These are phyloP conservation scores for Saturnispora galanensis DNA, from an alignment of 805 yeast genomes.

Conservation along the genomic window DNA sequence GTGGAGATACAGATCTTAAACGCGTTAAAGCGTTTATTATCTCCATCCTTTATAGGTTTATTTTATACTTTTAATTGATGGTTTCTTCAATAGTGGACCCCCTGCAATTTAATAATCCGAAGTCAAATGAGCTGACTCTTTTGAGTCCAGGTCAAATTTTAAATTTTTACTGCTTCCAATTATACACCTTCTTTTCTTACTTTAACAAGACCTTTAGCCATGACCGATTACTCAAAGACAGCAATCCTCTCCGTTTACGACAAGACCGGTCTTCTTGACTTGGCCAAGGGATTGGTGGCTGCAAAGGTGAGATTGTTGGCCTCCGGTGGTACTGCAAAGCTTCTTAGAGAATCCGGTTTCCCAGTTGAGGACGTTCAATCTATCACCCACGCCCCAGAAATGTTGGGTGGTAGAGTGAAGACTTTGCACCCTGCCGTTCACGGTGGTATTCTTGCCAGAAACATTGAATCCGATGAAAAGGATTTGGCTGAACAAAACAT, in stretches of 20 bases:
- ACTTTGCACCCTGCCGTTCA: slow-evolving; percentile 98
- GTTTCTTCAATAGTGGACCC: no score
- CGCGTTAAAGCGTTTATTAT: background rate
- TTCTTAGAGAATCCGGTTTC: slow-evolving; percentile 95
- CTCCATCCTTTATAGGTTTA: background rate
- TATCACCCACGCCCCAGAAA: slow-evolving; percentile 97
- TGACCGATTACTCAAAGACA: slow-evolving; percentile 47
- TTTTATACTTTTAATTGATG: background rate
- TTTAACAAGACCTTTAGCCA: background rate
- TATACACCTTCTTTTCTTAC: background rate
- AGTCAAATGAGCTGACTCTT: background rate
- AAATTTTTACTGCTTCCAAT: background rate
- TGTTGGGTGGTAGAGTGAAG: slow-evolving; percentile 97
- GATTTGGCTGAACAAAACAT: slow-evolving; percentile 85
- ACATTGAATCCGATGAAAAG: slow-evolving; percentile 80
- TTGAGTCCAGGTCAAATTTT: slow-evolving; percentile 1
- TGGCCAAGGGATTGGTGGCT: slow-evolving; percentile 88
- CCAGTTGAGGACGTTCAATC: slow-evolving; percentile 93
- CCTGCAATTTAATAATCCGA: no score
- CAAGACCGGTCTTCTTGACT: slow-evolving; percentile 90
- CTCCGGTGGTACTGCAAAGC: slow-evolving; percentile 93
- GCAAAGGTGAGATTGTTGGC: slow-evolving; percentile 89
- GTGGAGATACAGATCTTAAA: slow-evolving; percentile 97
- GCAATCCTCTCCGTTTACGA: slow-evolving; percentile 96
- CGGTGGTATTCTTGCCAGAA: slow-evolving; percentile 93